Percentiles rank a stretch among this genome's conserved stretches.
Evolutionary conservation across 2,329 filamentous ascomycete species (phyloP).

Genomic region (Neobulgaria alba): DNA sequence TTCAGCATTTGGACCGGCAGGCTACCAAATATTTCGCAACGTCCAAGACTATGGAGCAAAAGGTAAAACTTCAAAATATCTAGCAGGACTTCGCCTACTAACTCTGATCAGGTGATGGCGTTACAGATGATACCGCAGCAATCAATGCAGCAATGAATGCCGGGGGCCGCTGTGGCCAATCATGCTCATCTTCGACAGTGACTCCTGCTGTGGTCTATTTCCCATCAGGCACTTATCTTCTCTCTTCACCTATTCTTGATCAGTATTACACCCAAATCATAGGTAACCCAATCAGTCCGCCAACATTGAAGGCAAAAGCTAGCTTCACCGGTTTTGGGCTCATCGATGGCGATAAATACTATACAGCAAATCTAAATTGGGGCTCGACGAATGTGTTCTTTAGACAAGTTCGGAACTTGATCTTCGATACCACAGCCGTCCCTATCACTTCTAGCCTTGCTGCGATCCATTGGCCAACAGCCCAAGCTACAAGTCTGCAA

Average conservation of each 20-base stretch:
- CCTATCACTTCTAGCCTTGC: conserved; percentile 24
- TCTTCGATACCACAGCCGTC: conserved; percentile 45
- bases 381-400: conserved; percentile 65
- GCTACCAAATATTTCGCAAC: conserved; percentile 18
- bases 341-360: conserved; percentile 79
- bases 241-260: conserved; percentile 18
- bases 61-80: conserved; percentile 4
- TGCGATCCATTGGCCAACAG: conserved; percentile 44
- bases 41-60: conserved; percentile 18
- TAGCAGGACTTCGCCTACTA: not conserved
- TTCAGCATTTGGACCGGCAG: conserved; percentile 9
- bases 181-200: conserved; percentile 37
- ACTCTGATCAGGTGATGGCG: conserved; percentile 37
- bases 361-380: conserved; percentile 61
- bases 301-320: conserved; percentile 62
- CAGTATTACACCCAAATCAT: conserved; percentile 21
- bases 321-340: conserved; percentile 76
- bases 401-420: conserved; percentile 55
- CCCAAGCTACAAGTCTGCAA: conserved; percentile 49
- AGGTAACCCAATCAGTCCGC: conserved; percentile 35
- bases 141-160: conserved; percentile 53
- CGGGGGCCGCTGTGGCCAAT: conserved; percentile 16
- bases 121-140: conserved; percentile 71
- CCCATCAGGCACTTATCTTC: conserved; percentile 21
- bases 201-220: conserved; percentile 33